Evolutionary conservation across 495 filamentous ascomycete genomes (phyloP).

Genomic region (Daldinia decipiens): DNA sequence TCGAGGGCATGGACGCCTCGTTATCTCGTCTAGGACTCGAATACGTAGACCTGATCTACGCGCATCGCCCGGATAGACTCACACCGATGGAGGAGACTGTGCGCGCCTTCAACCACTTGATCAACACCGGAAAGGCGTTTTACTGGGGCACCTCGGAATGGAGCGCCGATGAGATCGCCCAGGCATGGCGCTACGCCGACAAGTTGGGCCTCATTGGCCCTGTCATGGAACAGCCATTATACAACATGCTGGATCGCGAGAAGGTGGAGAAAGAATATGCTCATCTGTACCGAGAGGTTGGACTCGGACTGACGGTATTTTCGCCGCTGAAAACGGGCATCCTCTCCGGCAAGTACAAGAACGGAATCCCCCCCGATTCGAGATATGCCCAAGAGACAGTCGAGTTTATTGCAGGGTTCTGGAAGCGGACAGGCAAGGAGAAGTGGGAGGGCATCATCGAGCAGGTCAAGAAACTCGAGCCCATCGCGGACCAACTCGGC

Average conservation of each 20-base stretch:
- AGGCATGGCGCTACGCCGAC: conserved; percentile 79
- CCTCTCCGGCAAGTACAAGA: conserved; percentile 84
- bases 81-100: conserved; percentile 91
- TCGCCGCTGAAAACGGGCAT: conserved; percentile 77
- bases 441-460: conserved; percentile 59
- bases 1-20: conserved; percentile 71
- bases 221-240: conserved; percentile 84
- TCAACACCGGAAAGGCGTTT: conserved; percentile 79
- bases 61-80: conserved; percentile 82
- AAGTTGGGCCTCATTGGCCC: conserved; percentile 81
- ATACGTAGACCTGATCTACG: conserved; percentile 85
- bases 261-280: conserved; percentile 81
- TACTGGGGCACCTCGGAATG: conserved; percentile 95
- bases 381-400: conserved; percentile 59
- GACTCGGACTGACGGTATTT: conserved; percentile 78
- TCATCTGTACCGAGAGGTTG: conserved; percentile 69
- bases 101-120: conserved; percentile 83
- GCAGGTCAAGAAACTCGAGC: conserved; percentile 61
- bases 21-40: conserved; percentile 76
- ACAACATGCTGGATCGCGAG: conserved; percentile 79
- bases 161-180: conserved; percentile 81
- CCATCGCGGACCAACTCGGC: conserved; percentile 74
- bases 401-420: conserved; percentile 61
- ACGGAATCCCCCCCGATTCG: conserved; percentile 67
- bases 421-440: conserved; percentile 56